Base-by-base conservation (phyloP, 2,329 filamentous ascomycete species). In the Coniosporium tulheliwenetii region DNA sequence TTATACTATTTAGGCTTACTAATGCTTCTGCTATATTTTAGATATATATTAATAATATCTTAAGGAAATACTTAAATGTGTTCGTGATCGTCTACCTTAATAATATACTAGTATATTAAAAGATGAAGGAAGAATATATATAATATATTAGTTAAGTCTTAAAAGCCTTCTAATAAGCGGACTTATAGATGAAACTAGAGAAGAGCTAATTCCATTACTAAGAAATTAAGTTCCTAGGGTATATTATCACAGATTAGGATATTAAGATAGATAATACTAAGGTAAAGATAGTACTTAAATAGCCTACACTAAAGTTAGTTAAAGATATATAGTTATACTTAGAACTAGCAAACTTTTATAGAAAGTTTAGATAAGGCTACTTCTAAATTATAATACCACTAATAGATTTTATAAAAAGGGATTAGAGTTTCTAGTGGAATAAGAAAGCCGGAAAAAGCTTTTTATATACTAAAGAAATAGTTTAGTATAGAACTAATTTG, bases 1-100 rank as follows among this genome's bases (percentile, higher is more conserved):
- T 65, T 10, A 53, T 56, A 44, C 45, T 37, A 8, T 57, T 58
- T 47, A 34, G 43, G 12, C 37, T 45, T 7, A 39, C 38, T 12
- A 43, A 45, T 30, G 16, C 41, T 2, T 34, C 32, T 14, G 13
- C 34, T 15, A 32, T 36, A 1, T 46, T 42, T 10, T 39, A 48
- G 15, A 19, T 26, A 10, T 38, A 39, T 31, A 45, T 45, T 35
- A 58, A 60, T 37, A 39, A 44, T 13, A 40, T 42, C 2, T 41
- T 59, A 7, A 7, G 36, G 3, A 32, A 43, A 2, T 46, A 41
- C 16, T 39, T 57, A 0, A 44, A 58, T 36, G 16, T 45, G 4
- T 51, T 52, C 36, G n/a, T 12, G n/a, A 14, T 16, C 15, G 36
- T 19, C 12, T 37, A 37, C 15, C n/a, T 37, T 13, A 16, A 37